These are phyloP conservation scores for Annulohypoxylon truncatum DNA, from an alignment of 2,329 filamentous ascomycete genomes.

Conservation along the genomic window DNA sequence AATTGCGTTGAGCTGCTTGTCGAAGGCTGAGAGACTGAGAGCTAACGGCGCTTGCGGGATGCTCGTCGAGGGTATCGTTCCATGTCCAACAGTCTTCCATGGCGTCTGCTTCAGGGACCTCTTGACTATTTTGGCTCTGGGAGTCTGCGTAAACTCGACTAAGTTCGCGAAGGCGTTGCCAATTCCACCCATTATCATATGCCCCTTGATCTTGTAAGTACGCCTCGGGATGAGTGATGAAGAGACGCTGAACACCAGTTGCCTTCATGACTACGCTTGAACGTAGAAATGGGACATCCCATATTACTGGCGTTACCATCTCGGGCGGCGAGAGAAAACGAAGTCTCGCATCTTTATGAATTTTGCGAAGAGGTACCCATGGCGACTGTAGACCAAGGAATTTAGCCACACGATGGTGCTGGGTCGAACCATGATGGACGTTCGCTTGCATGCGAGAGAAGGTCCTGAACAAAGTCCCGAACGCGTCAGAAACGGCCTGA, in stretches of 20 bases:
- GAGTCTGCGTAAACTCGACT: slow-evolving; percentile 66
- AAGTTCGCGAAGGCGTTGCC: slow-evolving; percentile 74
- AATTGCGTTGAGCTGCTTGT: slow-evolving; percentile 54
- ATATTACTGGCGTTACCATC: slow-evolving; percentile 77
- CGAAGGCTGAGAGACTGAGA: slow-evolving; percentile 57
- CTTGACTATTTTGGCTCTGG: slow-evolving; percentile 53
- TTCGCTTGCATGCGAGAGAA: slow-evolving; percentile 54
- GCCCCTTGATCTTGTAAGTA: slow-evolving; percentile 74
- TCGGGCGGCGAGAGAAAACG: slow-evolving; percentile 77
- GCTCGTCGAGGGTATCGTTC: slow-evolving; percentile 72
- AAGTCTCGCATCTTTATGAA: slow-evolving; percentile 78
- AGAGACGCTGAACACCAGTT: slow-evolving; percentile 72
- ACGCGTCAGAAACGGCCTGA: slow-evolving; percentile 70
- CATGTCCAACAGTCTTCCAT: slow-evolving; percentile 75
- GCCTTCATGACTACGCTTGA: slow-evolving; percentile 80
- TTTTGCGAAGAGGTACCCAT: slow-evolving; percentile 81
- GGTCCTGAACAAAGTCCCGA: slow-evolving; percentile 65
- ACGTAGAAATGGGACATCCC: slow-evolving; percentile 77
- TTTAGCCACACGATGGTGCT: slow-evolving; percentile 54
- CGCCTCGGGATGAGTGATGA: slow-evolving; percentile 79
- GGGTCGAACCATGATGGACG: slow-evolving; percentile 48
- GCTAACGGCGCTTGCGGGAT: slow-evolving; percentile 56
- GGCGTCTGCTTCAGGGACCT: slow-evolving; percentile 70
- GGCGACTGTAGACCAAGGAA: slow-evolving; percentile 73
- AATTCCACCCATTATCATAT: slow-evolving; percentile 72